A percentile compares a stretch with the other conserved stretches of the same genome.
Evolutionary conservation across 352 stramenopile genomes (phyloP).

Genomic region (Blastocystis sp.): DNA sequence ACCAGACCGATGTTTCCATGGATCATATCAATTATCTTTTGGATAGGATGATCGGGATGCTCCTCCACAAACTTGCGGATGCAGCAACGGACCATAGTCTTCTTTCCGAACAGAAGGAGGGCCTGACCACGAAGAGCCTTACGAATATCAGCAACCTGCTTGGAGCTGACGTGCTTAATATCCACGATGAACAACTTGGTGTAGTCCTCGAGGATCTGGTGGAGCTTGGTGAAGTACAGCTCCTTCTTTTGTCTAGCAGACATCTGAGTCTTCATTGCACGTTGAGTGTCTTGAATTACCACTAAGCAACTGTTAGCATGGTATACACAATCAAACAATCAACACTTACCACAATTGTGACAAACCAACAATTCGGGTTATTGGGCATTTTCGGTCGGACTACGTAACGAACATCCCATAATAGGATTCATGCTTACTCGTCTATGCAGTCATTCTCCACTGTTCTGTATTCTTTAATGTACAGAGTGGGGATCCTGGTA

Average conservation of each 20-base stretch:
- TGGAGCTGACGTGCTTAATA: slow-evolving; percentile 97
- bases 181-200: slow-evolving; percentile 93
- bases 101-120: slow-evolving; percentile 98
- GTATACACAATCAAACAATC: neutral
- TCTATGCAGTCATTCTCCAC: no score
- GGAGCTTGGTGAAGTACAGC: slow-evolving; percentile 92
- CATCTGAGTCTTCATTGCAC: slow-evolving; percentile 61
- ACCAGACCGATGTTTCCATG: slow-evolving; percentile 98
- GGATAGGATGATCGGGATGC: slow-evolving; percentile 87
- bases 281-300: neutral
- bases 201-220: slow-evolving; percentile 87
- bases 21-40: slow-evolving; percentile 76
- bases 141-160: slow-evolving; percentile 96
- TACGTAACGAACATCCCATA: no score
- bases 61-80: slow-evolving; percentile 91
- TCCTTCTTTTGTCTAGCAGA: slow-evolving; percentile 85
- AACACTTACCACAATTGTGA: neutral
- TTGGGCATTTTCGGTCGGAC: no score
- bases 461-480: no score
- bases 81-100: slow-evolving; percentile 97
- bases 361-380: neutral
- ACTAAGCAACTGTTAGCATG: no score
- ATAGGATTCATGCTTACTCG: no score
- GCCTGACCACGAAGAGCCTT: slow-evolving; percentile 83
- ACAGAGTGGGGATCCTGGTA: no score